Evolutionary conservation across 2,329 filamentous ascomycete species (phyloP), one percentile per base, ranked within the genome.

Genomic region (Aspergillus caelatus): DNA sequence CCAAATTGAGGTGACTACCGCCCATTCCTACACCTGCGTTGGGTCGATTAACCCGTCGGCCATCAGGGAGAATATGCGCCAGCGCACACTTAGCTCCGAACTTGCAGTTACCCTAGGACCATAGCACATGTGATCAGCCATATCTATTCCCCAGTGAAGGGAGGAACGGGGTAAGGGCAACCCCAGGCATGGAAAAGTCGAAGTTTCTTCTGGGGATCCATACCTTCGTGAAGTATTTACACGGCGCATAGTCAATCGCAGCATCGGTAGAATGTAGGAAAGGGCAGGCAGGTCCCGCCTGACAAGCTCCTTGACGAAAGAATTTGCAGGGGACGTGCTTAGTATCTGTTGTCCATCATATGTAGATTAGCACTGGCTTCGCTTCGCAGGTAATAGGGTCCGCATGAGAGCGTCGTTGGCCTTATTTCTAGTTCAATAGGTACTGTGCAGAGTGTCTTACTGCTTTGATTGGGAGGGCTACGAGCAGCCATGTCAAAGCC

Each of bases 211-310:
- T 34, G 28, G 23, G 21, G 30, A 30, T 63, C 41, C 59, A 72
- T 83, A 96, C 93, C 90, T 98, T 99, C 75, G 94, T 91, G 78
- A 98, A 99, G 82, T 98, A 99, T 81, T 98, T 99, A 89, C 95
- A 99, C 14, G 88, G 88, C 68, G 96, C 89, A 66, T 91, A 94
- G 77, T 97, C 93, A 58, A 91, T 87, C 46, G 93, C 88, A 34
- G 89, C 86, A 76, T 95, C 92, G 68, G 95, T 89, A 68, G 96
- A 94, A 81, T 99, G 95, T 72, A 93, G 92, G 81, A 98, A 99
- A 46, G 95, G 95, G 82, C 95, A 99, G 69, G 94, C 93, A 77
- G 91, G 92, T 71, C 95, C 95, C 62, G 95, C 95, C 85, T 98
- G 94, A 79, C 95, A 99, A 73, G 93, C 89, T 77, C 94, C 94